Evolutionary conservation across 2,329 filamentous ascomycete species (phyloP).

Genomic region (Knoxdaviesia proteae): DNA sequence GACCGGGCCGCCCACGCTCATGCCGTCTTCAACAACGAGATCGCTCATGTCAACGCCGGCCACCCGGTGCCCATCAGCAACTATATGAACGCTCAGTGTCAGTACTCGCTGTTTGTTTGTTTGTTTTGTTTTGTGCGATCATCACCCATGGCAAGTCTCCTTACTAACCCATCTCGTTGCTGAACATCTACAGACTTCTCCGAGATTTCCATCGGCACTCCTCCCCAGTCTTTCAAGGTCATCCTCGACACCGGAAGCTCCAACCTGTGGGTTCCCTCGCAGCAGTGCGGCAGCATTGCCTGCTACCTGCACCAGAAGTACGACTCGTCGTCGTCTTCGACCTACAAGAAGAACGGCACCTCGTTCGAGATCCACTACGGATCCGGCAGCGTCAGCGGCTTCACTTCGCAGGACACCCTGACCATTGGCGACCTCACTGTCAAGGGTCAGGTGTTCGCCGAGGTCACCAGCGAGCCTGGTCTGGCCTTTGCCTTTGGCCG

Average conservation of each 20-base stretch:
- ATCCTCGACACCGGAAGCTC: conserved; percentile 96
- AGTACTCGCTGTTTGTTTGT: conserved; percentile 13
- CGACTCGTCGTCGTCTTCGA: conserved; percentile 71
- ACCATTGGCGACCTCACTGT: conserved; percentile 76
- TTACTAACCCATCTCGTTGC: neutral
- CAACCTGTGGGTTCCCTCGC: conserved; percentile 94
- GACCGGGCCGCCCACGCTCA: conserved; percentile 51
- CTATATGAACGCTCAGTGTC: conserved; percentile 98
- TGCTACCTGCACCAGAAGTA: conserved; percentile 97
- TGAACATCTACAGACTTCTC: conserved; percentile 54
- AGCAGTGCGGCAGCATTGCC: conserved; percentile 79
- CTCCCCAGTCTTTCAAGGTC: conserved; percentile 92
- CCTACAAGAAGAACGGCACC: conserved; percentile 85
- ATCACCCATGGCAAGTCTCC: neutral
- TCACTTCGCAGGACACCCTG: conserved; percentile 74
- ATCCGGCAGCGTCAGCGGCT: conserved; percentile 82
- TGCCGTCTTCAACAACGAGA: conserved; percentile 60
- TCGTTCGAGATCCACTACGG: conserved; percentile 89
- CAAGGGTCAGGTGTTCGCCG: conserved; percentile 82
- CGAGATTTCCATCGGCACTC: conserved; percentile 80
- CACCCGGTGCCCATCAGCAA: conserved; percentile 85
- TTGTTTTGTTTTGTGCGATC: neutral
- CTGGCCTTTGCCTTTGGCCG: conserved; percentile 93
- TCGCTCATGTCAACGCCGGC: conserved; percentile 40
- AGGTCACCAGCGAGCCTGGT: conserved; percentile 87